These are phyloP conservation scores for Astrothelium subdiscretum DNA, from an alignment of 495 filamentous ascomycete genomes.

Conservation along the genomic window DNA sequence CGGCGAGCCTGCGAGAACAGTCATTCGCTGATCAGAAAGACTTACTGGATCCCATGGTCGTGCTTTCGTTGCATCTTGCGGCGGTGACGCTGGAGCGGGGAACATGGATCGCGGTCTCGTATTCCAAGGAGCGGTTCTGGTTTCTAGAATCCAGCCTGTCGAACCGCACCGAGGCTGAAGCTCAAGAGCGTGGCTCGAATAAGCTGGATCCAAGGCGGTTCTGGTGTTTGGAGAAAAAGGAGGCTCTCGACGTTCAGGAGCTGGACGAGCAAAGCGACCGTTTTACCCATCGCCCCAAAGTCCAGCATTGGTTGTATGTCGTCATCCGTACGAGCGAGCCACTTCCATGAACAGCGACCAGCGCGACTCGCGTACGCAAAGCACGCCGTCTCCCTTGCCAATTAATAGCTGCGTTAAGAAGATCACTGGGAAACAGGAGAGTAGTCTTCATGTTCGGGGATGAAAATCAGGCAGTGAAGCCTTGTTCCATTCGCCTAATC, in stretches of 20 bases:
- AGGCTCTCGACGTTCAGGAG: conserved; percentile 14
- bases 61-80: conserved; percentile 14
- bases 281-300: conserved; percentile 10
- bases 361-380: background rate
- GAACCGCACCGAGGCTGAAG: background rate
- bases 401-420: background rate
- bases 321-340: background rate
- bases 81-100: conserved; percentile 12
- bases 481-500: background rate
- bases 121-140: conserved; percentile 16
- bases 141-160: conserved; percentile 8
- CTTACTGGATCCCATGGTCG: background rate
- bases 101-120: conserved; percentile 17
- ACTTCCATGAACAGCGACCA: background rate
- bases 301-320: conserved; percentile 21
- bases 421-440: background rate
- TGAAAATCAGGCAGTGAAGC: background rate
- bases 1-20: background rate
- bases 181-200: too few species aligned
- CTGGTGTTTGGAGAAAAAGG: conserved; percentile 15
- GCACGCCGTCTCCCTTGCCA: background rate
- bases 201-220: conserved; percentile 10
- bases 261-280: background rate
- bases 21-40: background rate
- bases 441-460: background rate